phyloP scores from a whole-genome alignment of 179 eudicot genomes.

The Sideroxylon spinosum region DNA sequence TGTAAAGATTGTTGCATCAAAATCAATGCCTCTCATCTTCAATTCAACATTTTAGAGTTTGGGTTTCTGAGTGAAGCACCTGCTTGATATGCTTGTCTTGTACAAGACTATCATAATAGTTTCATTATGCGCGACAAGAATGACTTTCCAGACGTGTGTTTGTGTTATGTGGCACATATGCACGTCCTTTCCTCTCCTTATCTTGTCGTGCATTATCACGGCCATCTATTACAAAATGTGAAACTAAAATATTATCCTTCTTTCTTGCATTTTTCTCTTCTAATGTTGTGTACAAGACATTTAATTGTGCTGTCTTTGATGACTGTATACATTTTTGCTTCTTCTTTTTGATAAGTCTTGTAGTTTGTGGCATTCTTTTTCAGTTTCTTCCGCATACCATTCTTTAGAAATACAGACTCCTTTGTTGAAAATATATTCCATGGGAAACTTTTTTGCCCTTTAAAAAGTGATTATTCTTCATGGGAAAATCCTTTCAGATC shows the following conservation, averaged over 20 bases:
- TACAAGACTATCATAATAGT: not conserved
- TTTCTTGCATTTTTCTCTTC: not conserved
- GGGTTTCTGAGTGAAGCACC: not conserved
- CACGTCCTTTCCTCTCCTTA: not conserved
- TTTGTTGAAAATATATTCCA: not conserved
- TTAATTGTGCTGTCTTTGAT: not conserved
- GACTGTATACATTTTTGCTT: not conserved
- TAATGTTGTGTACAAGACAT: not conserved
- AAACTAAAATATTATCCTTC: not conserved
- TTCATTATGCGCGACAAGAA: not conserved
- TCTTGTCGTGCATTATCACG: not conserved
- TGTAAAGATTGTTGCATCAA: not conserved
- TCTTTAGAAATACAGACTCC: not conserved
- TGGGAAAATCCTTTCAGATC: conserved; percentile 23
- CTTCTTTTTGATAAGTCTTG: not conserved
- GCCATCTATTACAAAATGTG: not conserved
- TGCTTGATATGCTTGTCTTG: not conserved
- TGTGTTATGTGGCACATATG: not conserved
- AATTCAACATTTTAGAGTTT: not conserved
- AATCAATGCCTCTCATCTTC: not conserved
- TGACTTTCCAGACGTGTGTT: not conserved
- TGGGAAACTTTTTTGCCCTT: not conserved
- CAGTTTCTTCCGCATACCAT: not conserved
- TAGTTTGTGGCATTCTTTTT: not conserved
- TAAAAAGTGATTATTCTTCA: not conserved